These are phyloP conservation scores for Ogataea angusta DNA, from an alignment of 805 yeast genomes.

Conservation along the genomic window DNA sequence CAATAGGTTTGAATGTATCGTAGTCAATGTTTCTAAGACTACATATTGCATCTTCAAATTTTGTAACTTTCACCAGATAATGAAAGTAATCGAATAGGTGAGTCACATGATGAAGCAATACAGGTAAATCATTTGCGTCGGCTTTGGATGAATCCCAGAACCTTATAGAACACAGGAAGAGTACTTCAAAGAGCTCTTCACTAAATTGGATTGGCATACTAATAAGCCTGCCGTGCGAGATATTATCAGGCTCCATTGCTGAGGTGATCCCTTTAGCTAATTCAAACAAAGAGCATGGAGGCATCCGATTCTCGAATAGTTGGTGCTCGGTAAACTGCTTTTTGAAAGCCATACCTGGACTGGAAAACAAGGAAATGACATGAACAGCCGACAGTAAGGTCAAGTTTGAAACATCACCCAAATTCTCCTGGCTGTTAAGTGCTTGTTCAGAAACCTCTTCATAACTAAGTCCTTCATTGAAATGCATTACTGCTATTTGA, in stretches of 20 bases:
- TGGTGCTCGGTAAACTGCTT: slow-evolving; percentile 62
- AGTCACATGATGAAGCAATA: slow-evolving; percentile 45
- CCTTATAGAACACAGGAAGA: slow-evolving; percentile 54
- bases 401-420: slow-evolving; percentile 36
- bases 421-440: too few species aligned
- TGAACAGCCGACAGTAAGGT: neutral
- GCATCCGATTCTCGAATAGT: slow-evolving; percentile 46
- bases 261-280: too few species aligned
- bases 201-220: slow-evolving; percentile 40
- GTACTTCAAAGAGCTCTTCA: slow-evolving; percentile 50
- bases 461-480: too few species aligned
- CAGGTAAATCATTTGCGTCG: slow-evolving; percentile 47
- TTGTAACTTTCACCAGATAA: slow-evolving; percentile 17
- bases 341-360: slow-evolving; percentile 57
- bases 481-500: too few species aligned
- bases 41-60: slow-evolving; percentile 44
- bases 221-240: neutral
- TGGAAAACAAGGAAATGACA: slow-evolving; percentile 41
- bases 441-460: too few species aligned
- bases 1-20: slow-evolving; percentile 51
- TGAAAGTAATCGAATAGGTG: slow-evolving; percentile 32
- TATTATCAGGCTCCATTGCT: neutral
- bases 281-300: neutral
- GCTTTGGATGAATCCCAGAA: slow-evolving; percentile 68
- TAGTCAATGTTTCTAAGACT: slow-evolving; percentile 42